Conservation (phyloP, 1,139 yeast species). For the Saccharomycopsis hybrid region DNA sequence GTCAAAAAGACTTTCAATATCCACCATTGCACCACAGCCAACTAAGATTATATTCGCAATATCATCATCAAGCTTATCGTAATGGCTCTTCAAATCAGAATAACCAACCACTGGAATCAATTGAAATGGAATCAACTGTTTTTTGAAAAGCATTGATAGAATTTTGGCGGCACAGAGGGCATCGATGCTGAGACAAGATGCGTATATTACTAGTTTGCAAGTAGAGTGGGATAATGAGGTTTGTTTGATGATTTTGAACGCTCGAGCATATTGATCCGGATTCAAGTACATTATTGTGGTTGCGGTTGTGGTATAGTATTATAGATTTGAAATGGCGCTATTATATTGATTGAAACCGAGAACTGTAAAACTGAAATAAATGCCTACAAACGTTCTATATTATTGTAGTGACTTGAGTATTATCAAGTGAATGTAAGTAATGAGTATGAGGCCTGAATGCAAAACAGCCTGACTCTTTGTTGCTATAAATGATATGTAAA, state of each 20-base stretch:
- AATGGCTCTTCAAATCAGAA: conserved; percentile 64
- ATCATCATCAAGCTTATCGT: conserved; percentile 58
- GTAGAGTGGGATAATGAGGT: conserved; percentile 80
- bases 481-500: no score
- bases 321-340: no score
- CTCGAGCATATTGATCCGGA: conserved; percentile 52
- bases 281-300: conserved; percentile 58
- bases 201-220: conserved; percentile 82
- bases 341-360: no score
- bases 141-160: conserved; percentile 61
- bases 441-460: no score
- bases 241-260: conserved; percentile 53
- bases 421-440: no score
- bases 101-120: conserved; percentile 94
- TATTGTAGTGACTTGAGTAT: no score
- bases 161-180: conserved; percentile 86
- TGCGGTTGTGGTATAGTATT: no score
- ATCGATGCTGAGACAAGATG: conserved; percentile 86
- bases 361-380: no score
- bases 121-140: conserved; percentile 82
- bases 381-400: no score
- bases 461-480: no score
- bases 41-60: conserved; percentile 72
- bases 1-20: conserved; percentile 71
- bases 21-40: conserved; percentile 96